phyloP scores from a whole-genome alignment of 2,329 filamentous ascomycete species.

The Colletotrichum lindemuthianum region DNA sequence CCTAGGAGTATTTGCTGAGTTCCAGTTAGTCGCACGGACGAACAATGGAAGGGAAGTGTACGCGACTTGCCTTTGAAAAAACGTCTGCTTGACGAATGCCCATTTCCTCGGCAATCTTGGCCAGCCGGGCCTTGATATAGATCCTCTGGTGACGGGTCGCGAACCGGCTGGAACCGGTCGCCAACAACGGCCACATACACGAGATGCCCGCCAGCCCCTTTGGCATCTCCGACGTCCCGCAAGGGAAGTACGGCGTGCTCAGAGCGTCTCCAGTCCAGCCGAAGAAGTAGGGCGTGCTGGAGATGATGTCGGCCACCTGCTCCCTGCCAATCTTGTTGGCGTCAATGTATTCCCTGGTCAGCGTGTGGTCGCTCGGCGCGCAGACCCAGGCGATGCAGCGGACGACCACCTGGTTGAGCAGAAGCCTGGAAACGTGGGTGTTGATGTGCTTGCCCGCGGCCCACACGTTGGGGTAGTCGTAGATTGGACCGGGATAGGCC shows the following conservation, averaged over 20 bases:
- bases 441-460: conserved; percentile 41
- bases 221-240: conserved; percentile 39
- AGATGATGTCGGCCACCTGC: conserved; percentile 38
- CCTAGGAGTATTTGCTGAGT: conserved; percentile 24
- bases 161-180: conserved; percentile 39
- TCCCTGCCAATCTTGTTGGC: conserved; percentile 36
- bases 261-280: conserved; percentile 38
- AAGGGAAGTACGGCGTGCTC: conserved; percentile 40
- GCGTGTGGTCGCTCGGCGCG: conserved; percentile 37
- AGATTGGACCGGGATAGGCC: conserved; percentile 38
- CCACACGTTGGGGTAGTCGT: conserved; percentile 39
- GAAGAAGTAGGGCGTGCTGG: conserved; percentile 39
- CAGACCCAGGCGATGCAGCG: conserved; percentile 40
- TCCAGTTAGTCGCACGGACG: not conserved
- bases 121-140: conserved; percentile 37
- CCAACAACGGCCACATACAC: conserved; percentile 39
- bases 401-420: conserved; percentile 38
- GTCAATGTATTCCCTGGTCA: conserved; percentile 38
- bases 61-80: conserved; percentile 36
- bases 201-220: conserved; percentile 39
- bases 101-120: conserved; percentile 38
- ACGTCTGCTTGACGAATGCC: conserved; percentile 40
- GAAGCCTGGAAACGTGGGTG: conserved; percentile 38
- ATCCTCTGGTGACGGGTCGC: conserved; percentile 36
- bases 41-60: not conserved